These are phyloP conservation scores for Pythium apleroticum DNA, from an alignment of 352 stramenopile genomes.

Conservation along the genomic window DNA sequence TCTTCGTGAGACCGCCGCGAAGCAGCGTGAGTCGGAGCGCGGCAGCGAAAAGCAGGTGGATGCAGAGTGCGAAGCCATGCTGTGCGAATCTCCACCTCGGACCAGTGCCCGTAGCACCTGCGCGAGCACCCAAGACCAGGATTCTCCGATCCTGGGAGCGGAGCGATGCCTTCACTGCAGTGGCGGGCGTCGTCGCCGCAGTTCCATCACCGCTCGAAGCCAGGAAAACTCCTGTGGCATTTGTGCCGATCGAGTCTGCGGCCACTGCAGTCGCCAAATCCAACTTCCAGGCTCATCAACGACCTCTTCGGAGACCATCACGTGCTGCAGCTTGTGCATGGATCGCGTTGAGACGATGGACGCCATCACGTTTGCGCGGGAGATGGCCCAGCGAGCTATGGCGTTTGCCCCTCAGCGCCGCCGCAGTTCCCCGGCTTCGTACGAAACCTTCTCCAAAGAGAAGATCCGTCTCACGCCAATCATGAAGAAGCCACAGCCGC, in stretches of 20 bases:
- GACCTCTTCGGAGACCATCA: background rate
- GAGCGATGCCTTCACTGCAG: slow-evolving; percentile 8
- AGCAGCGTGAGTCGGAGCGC: background rate
- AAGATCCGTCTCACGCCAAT: too few relatives aligned
- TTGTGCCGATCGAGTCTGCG: slow-evolving; percentile 18
- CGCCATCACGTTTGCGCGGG: slow-evolving; percentile 8
- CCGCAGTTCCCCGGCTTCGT: too few relatives aligned
- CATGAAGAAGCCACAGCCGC: too few relatives aligned
- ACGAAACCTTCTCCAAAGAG: too few relatives aligned
- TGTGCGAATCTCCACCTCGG: background rate
- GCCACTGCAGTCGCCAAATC: slow-evolving; percentile 12
- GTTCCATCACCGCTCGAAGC: slow-evolving; percentile 1
- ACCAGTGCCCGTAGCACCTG: background rate
- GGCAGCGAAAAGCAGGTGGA: background rate
- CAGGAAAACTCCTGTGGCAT: slow-evolving; percentile 5
- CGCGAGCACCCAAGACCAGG: background rate
- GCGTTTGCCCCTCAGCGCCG: slow-evolving; percentile 1
- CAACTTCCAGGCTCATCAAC: background rate
- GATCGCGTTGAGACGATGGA: slow-evolving; percentile 17
- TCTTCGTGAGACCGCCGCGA: slow-evolving; percentile 1
- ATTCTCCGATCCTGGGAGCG: slow-evolving; percentile 3
- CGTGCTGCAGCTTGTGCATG: slow-evolving; percentile 14
- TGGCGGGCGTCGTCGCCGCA: background rate
- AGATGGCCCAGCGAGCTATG: slow-evolving; percentile 10
- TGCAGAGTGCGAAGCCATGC: slow-evolving; percentile 8